These are phyloP conservation scores for Peronospora belbahrii DNA, from an alignment of 352 stramenopile genomes.

Conservation along the genomic window DNA sequence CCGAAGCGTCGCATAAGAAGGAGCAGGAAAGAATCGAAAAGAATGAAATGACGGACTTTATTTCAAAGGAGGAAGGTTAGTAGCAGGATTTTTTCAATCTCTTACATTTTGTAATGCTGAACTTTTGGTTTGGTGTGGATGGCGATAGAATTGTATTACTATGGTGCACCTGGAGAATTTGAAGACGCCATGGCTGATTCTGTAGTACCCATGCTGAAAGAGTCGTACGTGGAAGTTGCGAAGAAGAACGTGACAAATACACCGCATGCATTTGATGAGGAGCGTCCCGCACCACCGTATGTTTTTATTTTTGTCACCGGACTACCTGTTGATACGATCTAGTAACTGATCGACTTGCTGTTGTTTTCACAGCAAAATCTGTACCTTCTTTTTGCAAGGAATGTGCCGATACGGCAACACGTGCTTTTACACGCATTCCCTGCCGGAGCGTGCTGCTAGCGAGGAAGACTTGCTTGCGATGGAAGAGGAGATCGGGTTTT, in stretches of 20 bases:
- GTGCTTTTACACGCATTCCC: conserved; percentile 76
- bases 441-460: conserved; percentile 33
- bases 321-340: neutral
- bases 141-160: conserved; percentile 62
- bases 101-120: too few relatives aligned
- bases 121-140: neutral
- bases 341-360: neutral
- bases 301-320: conserved; percentile 5
- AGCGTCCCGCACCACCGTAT: conserved; percentile 44
- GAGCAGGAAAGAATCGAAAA: conserved; percentile 7
- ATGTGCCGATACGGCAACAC: conserved; percentile 69
- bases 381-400: conserved; percentile 78
- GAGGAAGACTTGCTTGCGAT: conserved; percentile 46
- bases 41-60: conserved; percentile 52
- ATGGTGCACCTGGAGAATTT: conserved; percentile 66
- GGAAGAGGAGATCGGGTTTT: conserved; percentile 56
- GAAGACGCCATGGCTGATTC: conserved; percentile 20
- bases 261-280: conserved; percentile 29
- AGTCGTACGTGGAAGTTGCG: conserved; percentile 49
- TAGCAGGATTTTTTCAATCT: neutral
- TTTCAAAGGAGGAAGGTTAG: conserved; percentile 70
- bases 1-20: conserved; percentile 7
- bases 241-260: conserved; percentile 37
- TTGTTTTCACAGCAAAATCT: conserved; percentile 49
- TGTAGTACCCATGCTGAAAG: conserved; percentile 20